Conservation (phyloP, 1,284 basidiomycete genomes). For the Thelephora terrestris region DNA sequence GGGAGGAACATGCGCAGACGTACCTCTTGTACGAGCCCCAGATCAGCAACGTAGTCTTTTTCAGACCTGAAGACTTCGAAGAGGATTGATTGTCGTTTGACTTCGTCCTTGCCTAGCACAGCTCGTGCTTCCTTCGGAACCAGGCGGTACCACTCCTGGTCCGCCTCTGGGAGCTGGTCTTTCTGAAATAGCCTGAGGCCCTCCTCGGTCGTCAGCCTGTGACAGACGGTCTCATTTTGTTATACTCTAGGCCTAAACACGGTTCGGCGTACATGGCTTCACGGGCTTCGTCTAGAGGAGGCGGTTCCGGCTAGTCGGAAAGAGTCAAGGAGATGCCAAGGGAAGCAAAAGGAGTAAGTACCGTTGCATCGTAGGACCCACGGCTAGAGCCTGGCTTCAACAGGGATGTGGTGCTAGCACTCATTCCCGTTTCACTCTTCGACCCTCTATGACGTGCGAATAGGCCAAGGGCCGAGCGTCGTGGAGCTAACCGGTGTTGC, state of each 20-base stretch:
- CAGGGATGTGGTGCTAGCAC: slow-evolving; percentile 2
- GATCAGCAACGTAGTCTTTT: slow-evolving; percentile 67
- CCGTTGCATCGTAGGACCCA: slow-evolving; percentile 21
- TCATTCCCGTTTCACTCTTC: slow-evolving; percentile 28
- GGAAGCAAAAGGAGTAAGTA: slow-evolving; percentile 9
- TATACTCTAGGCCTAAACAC: slow-evolving; percentile 18
- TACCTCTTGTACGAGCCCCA: slow-evolving; percentile 59
- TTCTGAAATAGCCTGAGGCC: slow-evolving; percentile 53
- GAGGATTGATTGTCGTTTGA: slow-evolving; percentile 69
- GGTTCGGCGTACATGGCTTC: slow-evolving; percentile 42
- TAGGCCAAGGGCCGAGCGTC: slow-evolving; percentile 22
- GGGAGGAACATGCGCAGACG: slow-evolving; percentile 8
- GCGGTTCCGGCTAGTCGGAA: slow-evolving; percentile 15
- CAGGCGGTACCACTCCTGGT: slow-evolving; percentile 71
- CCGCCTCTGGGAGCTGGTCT: slow-evolving; percentile 44
- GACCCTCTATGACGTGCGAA: slow-evolving; percentile 29
- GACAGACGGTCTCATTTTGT: slow-evolving; percentile 3
- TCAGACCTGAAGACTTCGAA: slow-evolving; percentile 81
- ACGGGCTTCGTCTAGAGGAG: slow-evolving; percentile 30
- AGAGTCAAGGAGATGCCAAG: slow-evolving; percentile 3
- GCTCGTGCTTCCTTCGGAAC: slow-evolving; percentile 60
- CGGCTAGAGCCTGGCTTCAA: slow-evolving; percentile 10
- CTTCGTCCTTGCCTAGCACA: slow-evolving; percentile 59
- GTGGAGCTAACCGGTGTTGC: slow-evolving; percentile 39
- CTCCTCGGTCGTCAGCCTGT: slow-evolving; percentile 52